Conservation (phyloP, 192 early-diverging fungal species). For the Mortierella claussenii region DNA sequence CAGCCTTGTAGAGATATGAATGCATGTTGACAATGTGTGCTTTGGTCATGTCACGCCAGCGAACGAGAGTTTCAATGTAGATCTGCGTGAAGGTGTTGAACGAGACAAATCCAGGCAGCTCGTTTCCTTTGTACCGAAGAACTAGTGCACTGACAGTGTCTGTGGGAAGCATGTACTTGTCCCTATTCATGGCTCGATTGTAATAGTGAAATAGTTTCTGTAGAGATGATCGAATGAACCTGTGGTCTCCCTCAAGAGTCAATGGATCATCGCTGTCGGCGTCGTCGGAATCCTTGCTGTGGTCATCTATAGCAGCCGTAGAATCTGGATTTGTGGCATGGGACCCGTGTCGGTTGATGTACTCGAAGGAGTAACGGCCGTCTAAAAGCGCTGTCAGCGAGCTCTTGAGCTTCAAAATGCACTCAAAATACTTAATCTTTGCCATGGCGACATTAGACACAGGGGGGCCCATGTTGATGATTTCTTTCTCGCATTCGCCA, state of each 20-base stretch:
- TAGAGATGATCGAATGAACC: conserved; percentile 30
- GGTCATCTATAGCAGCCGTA: neutral
- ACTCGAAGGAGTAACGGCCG: conserved; percentile 29
- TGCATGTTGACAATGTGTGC: conserved; percentile 32
- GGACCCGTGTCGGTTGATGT: conserved; percentile 18
- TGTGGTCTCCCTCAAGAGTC: conserved; percentile 9
- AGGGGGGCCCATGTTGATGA: conserved; percentile 17
- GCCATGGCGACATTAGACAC: conserved; percentile 7
- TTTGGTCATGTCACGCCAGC: conserved; percentile 35
- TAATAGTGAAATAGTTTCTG: conserved; percentile 18
- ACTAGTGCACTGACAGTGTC: conserved; percentile 29
- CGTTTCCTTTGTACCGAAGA: conserved; percentile 36
- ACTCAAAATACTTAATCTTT: conserved; percentile 27
- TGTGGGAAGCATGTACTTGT: conserved; percentile 24
- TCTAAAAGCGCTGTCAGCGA: conserved; percentile 24
- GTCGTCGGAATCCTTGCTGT: neutral
- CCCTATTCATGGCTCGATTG: conserved; percentile 33
- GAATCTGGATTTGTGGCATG: conserved; percentile 1
- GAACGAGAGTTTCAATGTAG: conserved; percentile 27
- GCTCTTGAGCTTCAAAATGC: conserved; percentile 24
- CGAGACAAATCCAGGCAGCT: conserved; percentile 38
- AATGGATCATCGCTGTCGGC: conserved; percentile 7
- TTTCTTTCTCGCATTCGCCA: conserved; percentile 21
- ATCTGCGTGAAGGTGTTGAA: conserved; percentile 45
- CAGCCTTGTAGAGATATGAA: conserved; percentile 15